Evolutionary conservation across 768 basidiomycete species (phyloP), one percentile per base, ranked within the genome.

Genomic region (Kwoniella sp.): DNA sequence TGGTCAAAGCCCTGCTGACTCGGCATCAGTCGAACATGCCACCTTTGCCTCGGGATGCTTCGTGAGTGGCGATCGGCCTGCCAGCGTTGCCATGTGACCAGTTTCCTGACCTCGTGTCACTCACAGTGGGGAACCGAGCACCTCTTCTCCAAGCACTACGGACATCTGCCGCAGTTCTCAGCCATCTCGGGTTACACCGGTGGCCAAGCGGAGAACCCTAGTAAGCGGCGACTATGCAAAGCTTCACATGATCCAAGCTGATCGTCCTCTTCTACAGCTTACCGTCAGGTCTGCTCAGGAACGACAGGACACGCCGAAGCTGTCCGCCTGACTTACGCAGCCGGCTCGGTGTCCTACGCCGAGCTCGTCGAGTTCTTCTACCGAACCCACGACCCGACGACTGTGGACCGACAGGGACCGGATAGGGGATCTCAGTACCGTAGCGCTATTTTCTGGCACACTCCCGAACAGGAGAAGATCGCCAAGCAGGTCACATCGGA

Each of bases 281-380:
- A 96, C 71, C 73, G 76, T 28, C 76, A 81, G 26, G 91, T 98
- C 22, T 92, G 92, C 72, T 71, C 78, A 2, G 92, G 91, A 1
- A 65, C 76, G 20, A 96, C 93, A 3, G 81, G 84, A 40, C 90
- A 95, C 71, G 93, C 93, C 0, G 93, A 96, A 73, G 84, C 89
- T 5, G 73, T 90, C 56, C 82, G 80, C 71, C 84, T 98, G 53
- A 85, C 87, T 70, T 96, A 89, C 61, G 88, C 92, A 73, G 87
- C 87, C 0, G 75, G 73, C 14, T 75, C 84, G 32, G 83, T 96
- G 23, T 78, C 79, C 12, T 98, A 93, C 63, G 88, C 77, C 7
- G 84, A 93, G 70, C 83, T 96, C 28, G 88, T 92, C 85, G 89
- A 93, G 74, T 92, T 91, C 78, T 93, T 93, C 76, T 93, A 90